Base-by-base conservation (phyloP, 1,284 basidiomycete genomes). In the Trichosporon asahii region DNA sequence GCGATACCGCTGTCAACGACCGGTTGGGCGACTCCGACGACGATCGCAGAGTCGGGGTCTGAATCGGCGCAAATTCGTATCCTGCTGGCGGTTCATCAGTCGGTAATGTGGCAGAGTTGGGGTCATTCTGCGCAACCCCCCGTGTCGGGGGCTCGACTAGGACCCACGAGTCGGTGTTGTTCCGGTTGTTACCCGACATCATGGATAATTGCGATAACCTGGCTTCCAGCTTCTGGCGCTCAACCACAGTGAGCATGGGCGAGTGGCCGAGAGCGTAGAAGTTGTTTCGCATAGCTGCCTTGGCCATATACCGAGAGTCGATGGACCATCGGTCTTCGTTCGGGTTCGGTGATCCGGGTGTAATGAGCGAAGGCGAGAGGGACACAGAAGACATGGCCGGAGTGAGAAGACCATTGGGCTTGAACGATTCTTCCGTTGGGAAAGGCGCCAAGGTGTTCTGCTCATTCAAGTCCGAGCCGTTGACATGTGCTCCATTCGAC, bases 251-350 rank as follows among this genome's bases (percentile, higher is more conserved):
- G 11, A 72, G 55, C 37, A 65, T 40, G 2, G 71, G 71, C 2
- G 69, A 67, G 55, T 72, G 71, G 40, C 71, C 71, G 2, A 72
- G 65, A 0, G 68, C 71, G 29, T 72, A 72, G 67, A 72, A 70
- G 18, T 61, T 67, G 31, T 61, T 64, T 4, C 68, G 66, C 18
- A 40, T n/a, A 2, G 64, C 37, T 2, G 66, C 18, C 21, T 68
- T 68, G 29, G 64, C 63, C 15, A 66, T 66, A 6, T 25, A 44
- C 1, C 67, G 67, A 31, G 69, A 69, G 14, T 72, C 71, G 23
- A 68, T 40, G 0, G 68, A 68, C 61, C 61, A 67, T 12, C 65
- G 65, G 14, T 69, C 68, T 15, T 70, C 67, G n/a, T 60, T 14
- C 18, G 69, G 68, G 11, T 57, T 61, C 0, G 69, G 67, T 9